Percentiles rank a stretch among this genome's conserved stretches.
These are phyloP conservation scores for Candida boidinii DNA, from an alignment of 805 yeast genomes.

Conservation along the genomic window DNA sequence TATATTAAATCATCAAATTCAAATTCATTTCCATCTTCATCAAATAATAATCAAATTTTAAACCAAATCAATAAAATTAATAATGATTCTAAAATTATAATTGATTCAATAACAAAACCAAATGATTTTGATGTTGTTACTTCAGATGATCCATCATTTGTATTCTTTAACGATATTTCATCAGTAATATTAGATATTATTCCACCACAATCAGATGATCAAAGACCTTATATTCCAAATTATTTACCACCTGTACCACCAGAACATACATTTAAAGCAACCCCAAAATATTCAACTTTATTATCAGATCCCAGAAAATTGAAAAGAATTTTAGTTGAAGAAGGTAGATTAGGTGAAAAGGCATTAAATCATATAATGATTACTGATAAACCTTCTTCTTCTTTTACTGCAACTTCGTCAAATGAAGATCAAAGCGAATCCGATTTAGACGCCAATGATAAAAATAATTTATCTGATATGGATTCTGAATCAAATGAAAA, in stretches of 20 bases:
- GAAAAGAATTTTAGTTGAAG: slow-evolving; percentile 66
- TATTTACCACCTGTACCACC: slow-evolving; percentile 92
- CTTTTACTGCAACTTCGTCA: too few relatives aligned
- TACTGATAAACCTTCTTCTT: not conserved
- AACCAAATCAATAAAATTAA: slow-evolving; percentile 4
- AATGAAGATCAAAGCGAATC: too few relatives aligned
- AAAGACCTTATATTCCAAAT: slow-evolving; percentile 45
- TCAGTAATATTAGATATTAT: slow-evolving; percentile 43
- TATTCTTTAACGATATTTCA: slow-evolving; percentile 43
- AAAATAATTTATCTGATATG: not conserved
- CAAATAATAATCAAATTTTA: too few relatives aligned
- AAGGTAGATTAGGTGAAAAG: slow-evolving; percentile 70
- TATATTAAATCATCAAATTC: slow-evolving; percentile 7
- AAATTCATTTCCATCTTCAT: too few relatives aligned
- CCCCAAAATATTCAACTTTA: slow-evolving; percentile 58
- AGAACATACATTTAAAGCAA: slow-evolving; percentile 79
- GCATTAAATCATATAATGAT: slow-evolving; percentile 55
- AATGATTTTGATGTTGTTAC: slow-evolving; percentile 16
- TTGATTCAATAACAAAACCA: slow-evolving; percentile 6
- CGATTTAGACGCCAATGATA: too few relatives aligned
- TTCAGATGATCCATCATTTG: slow-evolving; percentile 36
- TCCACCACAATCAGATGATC: slow-evolving; percentile 37
- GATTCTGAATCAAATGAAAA: not conserved
- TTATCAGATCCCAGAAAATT: slow-evolving; percentile 64
- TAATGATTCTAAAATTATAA: slow-evolving; percentile 7